Evolutionary conservation across 1,284 basidiomycete genomes (phyloP), one percentile per base, ranked within the genome.

Genomic region (Meira nashicola): DNA sequence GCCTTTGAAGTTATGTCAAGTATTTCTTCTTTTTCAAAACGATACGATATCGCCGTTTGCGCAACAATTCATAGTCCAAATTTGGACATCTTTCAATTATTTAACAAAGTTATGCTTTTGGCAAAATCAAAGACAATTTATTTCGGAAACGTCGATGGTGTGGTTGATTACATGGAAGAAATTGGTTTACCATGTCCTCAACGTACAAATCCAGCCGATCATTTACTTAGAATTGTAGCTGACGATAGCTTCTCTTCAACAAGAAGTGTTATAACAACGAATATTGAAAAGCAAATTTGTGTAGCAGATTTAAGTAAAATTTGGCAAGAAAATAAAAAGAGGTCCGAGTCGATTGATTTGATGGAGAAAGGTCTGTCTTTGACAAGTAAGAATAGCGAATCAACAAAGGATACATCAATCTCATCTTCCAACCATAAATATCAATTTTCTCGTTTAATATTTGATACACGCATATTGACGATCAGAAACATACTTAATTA

Each of bases 41-140:
- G 62, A 1, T 63, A 72, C 48, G 58, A 67, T 57, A 74, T 79
- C 17, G 66, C 77, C 11, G 73, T 80, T 54, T 54, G 79, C 40
- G 66, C 67, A 11, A 79, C 78, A 10, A 79, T 80, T 28, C 80
- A 80, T 54, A 75, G 74, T 46, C 80, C 80, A 0, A 76, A 70
- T 23, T 79, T 65, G 56, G 70, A 73, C 38, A 80, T 78, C 0
- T 74, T 66, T 43, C 46, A 57, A 39, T 63, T 77, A 21, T 80
- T 80, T 55, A 73, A 77, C 41, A 39, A 65, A 1, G 60, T 73
- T 0, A 55, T 79, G 4, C 65, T 80, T 4, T 68, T 80, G 2
- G 64, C 71, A 8, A 51, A 63, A 7, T 79, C 79, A 0, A 61
- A 58, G 17, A 63, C 64, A 2, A 65, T 73, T 39, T 79, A 73